These are phyloP conservation scores for Paraphoma chrysanthemicola DNA, from an alignment of 2,329 filamentous ascomycete species.

Conservation along the genomic window DNA sequence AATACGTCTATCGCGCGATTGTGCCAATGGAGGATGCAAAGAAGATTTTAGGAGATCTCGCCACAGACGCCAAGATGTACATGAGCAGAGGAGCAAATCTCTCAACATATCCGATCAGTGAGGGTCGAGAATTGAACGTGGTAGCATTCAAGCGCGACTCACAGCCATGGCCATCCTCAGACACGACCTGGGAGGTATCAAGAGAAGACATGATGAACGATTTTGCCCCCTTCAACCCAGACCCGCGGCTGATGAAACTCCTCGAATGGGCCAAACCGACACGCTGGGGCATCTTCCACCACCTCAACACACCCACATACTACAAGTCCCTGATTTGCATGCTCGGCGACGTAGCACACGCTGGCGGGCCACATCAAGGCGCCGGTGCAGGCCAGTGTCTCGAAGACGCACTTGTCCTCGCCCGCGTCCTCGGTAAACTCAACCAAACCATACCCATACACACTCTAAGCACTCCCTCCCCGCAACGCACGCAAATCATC, in stretches of 20 bases:
- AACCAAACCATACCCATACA: background rate
- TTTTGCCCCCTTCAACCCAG: conserved; percentile 17
- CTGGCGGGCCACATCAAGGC: conserved; percentile 32
- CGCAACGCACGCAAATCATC: conserved; percentile 11
- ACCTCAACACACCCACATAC: conserved; percentile 30
- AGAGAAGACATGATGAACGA: conserved; percentile 32
- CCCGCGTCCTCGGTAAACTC: conserved; percentile 23
- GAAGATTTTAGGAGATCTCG: conserved; percentile 43
- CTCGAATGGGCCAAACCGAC: conserved; percentile 24
- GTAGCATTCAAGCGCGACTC: conserved; percentile 28
- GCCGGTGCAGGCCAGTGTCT: conserved; percentile 38
- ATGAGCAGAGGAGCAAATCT: conserved; percentile 24
- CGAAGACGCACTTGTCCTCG: conserved; percentile 37
- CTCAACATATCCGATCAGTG: conserved; percentile 33
- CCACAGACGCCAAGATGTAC: conserved; percentile 39
- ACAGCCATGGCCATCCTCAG: conserved; percentile 15
- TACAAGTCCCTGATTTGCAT: conserved; percentile 26
- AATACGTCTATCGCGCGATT: conserved; percentile 39
- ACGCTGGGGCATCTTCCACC: conserved; percentile 35
- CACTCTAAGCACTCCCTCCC: conserved; percentile 7
- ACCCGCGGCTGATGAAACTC: conserved; percentile 21
- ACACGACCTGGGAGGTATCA: conserved; percentile 18
- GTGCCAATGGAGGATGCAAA: conserved; percentile 47
- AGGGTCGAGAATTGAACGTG: conserved; percentile 26
- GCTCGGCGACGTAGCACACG: conserved; percentile 38